Evolutionary conservation across 257 asterid genomes (phyloP).

Genomic region (Paulownia fortunei): DNA sequence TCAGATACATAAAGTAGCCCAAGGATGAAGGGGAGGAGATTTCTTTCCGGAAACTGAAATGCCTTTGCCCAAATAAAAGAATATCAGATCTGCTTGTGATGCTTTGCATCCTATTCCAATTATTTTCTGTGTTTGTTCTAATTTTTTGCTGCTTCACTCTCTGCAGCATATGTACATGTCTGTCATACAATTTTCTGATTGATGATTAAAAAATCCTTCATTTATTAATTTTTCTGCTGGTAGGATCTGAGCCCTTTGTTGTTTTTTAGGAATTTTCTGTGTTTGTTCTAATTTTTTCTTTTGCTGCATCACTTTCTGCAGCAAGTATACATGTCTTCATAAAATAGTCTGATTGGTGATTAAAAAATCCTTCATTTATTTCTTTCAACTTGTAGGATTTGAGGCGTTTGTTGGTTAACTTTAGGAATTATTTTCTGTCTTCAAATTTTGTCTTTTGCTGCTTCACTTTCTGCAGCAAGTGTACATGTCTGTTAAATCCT

Average conservation of each 20-base stretch:
- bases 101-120: background rate
- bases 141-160: background rate
- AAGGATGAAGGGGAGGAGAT: background rate
- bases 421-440: too few species aligned
- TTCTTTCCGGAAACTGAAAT: background rate
- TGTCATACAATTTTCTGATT: background rate
- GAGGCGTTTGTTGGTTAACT: background rate
- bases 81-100: background rate
- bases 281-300: background rate
- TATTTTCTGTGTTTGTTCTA: background rate
- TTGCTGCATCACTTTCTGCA: background rate
- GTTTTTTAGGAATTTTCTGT: background rate
- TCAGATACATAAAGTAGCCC: background rate
- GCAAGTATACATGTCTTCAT: background rate
- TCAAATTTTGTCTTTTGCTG: too few species aligned
- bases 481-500: too few species aligned
- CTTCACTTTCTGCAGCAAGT: too few species aligned
- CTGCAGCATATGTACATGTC: background rate
- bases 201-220: background rate
- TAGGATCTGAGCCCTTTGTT: background rate
- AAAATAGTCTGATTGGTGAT: background rate
- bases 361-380: background rate
- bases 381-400: background rate
- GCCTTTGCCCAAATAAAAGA: background rate
- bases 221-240: background rate